These are phyloP conservation scores for Coriolopsis trogii DNA, from an alignment of 1,284 basidiomycete genomes.

Conservation along the genomic window DNA sequence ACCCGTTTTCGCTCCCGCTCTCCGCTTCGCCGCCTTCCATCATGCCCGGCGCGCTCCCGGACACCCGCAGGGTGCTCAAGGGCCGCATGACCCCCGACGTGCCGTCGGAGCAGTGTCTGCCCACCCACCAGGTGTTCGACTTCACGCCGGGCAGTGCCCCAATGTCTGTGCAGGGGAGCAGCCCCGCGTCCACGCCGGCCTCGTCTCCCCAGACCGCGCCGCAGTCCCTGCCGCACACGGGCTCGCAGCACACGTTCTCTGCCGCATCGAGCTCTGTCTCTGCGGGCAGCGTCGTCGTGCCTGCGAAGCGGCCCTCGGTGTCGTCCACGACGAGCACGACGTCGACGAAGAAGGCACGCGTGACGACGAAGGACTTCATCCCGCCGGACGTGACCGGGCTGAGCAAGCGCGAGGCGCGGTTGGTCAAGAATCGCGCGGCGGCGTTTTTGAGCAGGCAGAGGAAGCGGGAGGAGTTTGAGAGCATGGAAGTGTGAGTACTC, in stretches of 20 bases:
- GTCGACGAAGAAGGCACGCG: constrained; percentile 64
- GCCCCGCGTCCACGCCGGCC: constrained; percentile 31
- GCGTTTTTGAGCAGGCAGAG: constrained; percentile 89
- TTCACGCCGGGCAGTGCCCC: constrained; percentile 32
- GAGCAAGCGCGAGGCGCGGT: constrained; percentile 86
- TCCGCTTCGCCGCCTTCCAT: constrained; percentile 57
- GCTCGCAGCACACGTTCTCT: constrained; percentile 31
- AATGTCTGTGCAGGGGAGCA: constrained; percentile 11
- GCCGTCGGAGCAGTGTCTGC: constrained; percentile 56
- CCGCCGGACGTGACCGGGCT: constrained; percentile 88
- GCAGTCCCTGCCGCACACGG: constrained; percentile 37
- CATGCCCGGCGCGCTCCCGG: constrained; percentile 35
- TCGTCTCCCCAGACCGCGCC: constrained; percentile 28
- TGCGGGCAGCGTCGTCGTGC: constrained; percentile 26
- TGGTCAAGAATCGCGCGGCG: constrained; percentile 91
- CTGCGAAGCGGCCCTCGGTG: constrained; percentile 44
- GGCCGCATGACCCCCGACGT: constrained; percentile 52
- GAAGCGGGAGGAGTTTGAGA: constrained; percentile 91
- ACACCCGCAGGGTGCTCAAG: constrained; percentile 49
- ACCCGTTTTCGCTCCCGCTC: constrained; percentile 45
- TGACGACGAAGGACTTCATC: constrained; percentile 81
- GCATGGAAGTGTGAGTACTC: constrained; percentile 77
- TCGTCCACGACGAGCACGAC: constrained; percentile 41
- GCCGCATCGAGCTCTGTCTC: constrained; percentile 33
- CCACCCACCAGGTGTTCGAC: constrained; percentile 74